phyloP scores from a whole-genome alignment of 805 yeast species.

The Metschnikowia colocasiae region DNA sequence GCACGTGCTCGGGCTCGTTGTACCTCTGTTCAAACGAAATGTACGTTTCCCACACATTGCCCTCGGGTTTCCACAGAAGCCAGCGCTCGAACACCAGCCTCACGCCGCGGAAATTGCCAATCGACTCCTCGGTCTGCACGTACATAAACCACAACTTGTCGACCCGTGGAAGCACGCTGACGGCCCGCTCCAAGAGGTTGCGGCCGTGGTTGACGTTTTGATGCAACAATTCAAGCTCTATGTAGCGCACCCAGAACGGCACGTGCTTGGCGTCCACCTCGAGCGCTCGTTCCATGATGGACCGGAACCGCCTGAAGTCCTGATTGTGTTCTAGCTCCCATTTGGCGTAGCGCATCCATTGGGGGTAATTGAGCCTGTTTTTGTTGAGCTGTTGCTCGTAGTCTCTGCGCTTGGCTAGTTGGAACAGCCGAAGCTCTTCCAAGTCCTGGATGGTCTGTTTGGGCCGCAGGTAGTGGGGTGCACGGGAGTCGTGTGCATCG shows the following conservation, averaged over 20 bases:
- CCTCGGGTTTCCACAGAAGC: constrained; percentile 72
- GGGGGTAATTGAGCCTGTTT: constrained; percentile 75
- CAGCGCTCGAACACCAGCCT: constrained; percentile 71
- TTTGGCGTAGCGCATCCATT: constrained; percentile 89
- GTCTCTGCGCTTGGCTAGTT: constrained; percentile 72
- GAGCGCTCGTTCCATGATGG: constrained; percentile 83
- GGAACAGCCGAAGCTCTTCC: constrained; percentile 76
- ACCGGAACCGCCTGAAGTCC: constrained; percentile 75
- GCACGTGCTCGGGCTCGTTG: constrained; percentile 49
- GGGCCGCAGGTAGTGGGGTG: constrained; percentile 36
- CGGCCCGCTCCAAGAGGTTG: constrained; percentile 76
- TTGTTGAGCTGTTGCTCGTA: constrained; percentile 85
- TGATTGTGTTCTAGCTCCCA: constrained; percentile 77
- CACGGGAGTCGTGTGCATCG: constrained; percentile 55
- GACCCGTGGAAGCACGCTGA: constrained; percentile 66
- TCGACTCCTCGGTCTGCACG: constrained; percentile 75
- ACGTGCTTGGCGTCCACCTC: constrained; percentile 71
- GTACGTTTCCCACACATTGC: constrained; percentile 70
- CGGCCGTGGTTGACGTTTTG: constrained; percentile 84
- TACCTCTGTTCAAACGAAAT: constrained; percentile 70
- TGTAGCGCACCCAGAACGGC: constrained; percentile 82
- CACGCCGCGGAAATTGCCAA: constrained; percentile 60
- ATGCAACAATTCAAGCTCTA: constrained; percentile 69
- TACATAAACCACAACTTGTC: constrained; percentile 87
- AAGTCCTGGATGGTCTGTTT: constrained; percentile 59